Percentiles rank a stretch among this genome's conserved stretches.
These are phyloP conservation scores for Coemansia sp. DNA, from an alignment of 192 early-diverging fungal genomes.

Conservation along the genomic window DNA sequence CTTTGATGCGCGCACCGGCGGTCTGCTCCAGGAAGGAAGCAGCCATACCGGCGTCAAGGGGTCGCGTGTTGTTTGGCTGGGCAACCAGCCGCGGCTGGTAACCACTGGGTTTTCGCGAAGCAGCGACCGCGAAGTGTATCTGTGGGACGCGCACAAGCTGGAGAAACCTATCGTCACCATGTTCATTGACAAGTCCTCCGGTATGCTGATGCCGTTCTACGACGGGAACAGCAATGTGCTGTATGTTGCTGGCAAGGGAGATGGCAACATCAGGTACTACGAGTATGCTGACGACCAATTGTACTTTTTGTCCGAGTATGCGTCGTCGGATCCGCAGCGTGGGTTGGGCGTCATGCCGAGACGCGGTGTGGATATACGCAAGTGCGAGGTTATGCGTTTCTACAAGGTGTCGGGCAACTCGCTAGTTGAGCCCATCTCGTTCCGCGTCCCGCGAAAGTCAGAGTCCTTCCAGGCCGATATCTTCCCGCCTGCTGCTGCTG, in stretches of 20 bases:
- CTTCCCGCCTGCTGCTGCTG: conserved; percentile 83
- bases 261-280: conserved; percentile 98
- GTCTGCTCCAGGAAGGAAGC: conserved; percentile 71
- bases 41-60: conserved; percentile 98
- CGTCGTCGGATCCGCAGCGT: conserved; percentile 89
- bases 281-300: conserved; percentile 96
- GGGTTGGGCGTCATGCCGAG: conserved; percentile 94
- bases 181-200: conserved; percentile 89
- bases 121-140: conserved; percentile 90
- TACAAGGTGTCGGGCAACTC: conserved; percentile 87
- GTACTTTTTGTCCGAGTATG: conserved; percentile 83
- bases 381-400: conserved; percentile 89
- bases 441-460: conserved; percentile 92
- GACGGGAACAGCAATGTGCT: conserved; percentile 89
- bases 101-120: conserved; percentile 95
- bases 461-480: conserved; percentile 97
- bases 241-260: conserved; percentile 95
- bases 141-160: conserved; percentile 81
- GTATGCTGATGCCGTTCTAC: conserved; percentile 96
- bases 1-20: conserved; percentile 88
- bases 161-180: conserved; percentile 71
- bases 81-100: conserved; percentile 71
- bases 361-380: conserved; percentile 80
- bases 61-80: conserved; percentile 89
- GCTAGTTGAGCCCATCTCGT: conserved; percentile 92